Evolutionary conservation across 352 stramenopile genomes (phyloP).

Genomic region (Pythium coloratum): DNA sequence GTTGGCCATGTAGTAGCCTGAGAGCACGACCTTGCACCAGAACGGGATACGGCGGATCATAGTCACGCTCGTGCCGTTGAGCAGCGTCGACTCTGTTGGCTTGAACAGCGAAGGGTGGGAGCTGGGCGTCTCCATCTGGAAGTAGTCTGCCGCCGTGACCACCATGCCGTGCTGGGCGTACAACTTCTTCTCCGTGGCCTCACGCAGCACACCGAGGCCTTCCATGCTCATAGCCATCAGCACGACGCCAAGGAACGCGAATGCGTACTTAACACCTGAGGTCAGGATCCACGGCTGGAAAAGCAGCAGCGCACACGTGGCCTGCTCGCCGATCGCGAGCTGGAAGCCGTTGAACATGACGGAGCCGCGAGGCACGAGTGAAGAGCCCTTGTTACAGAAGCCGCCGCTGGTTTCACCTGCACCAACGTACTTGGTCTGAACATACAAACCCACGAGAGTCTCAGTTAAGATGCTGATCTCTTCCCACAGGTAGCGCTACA

Average conservation of each 20-base stretch:
- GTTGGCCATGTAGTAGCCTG: slow-evolving; percentile 74
- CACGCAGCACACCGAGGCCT: slow-evolving; percentile 54
- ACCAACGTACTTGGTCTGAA: slow-evolving; percentile 15
- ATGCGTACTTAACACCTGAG: slow-evolving; percentile 65
- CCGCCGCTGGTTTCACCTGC: slow-evolving; percentile 19
- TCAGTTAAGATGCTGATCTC: too few relatives aligned
- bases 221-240: slow-evolving; percentile 67
- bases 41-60: slow-evolving; percentile 59
- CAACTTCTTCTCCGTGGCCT: slow-evolving; percentile 40
- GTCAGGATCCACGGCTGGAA: slow-evolving; percentile 81
- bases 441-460: not conserved
- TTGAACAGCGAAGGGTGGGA: slow-evolving; percentile 9
- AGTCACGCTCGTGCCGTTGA: slow-evolving; percentile 19
- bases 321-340: slow-evolving; percentile 54
- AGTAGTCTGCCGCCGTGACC: slow-evolving; percentile 55
- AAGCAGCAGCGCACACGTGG: slow-evolving; percentile 68
- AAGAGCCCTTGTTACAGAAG: slow-evolving; percentile 53
- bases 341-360: slow-evolving; percentile 89
- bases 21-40: slow-evolving; percentile 66
- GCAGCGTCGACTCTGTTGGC: slow-evolving; percentile 7
- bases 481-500: too few relatives aligned
- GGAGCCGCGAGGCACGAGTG: slow-evolving; percentile 43
- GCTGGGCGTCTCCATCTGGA: slow-evolving; percentile 41
- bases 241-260: slow-evolving; percentile 74
- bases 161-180: slow-evolving; percentile 52